phyloP scores from a whole-genome alignment of 2,329 filamentous ascomycete genomes.

The Paraphoma chrysanthemicola region DNA sequence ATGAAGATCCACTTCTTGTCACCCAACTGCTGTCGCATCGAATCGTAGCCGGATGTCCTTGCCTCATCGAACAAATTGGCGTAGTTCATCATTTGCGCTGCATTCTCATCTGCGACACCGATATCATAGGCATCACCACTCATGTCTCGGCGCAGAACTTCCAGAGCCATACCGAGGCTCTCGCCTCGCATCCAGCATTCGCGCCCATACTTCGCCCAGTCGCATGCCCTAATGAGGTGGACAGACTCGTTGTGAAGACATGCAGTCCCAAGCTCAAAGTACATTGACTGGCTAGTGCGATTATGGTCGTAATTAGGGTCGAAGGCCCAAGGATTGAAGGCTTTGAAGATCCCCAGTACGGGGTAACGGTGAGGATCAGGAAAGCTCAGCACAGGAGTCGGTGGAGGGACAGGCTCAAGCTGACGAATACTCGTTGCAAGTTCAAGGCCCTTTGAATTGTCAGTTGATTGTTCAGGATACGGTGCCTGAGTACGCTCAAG shows the following conservation, averaged over 20 bases:
- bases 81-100: slow-evolving; percentile 12
- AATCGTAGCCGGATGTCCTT: slow-evolving; percentile 6
- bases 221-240: too few relatives aligned
- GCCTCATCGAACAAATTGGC: slow-evolving; percentile 3
- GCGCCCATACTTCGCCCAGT: too few relatives aligned
- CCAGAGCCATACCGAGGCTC: slow-evolving; percentile 27
- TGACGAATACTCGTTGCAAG: too few relatives aligned
- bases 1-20: slow-evolving; percentile 33
- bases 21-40: slow-evolving; percentile 12
- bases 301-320: not conserved
- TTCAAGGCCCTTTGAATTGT: not conserved
- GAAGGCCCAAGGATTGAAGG: too few relatives aligned
- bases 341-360: too few relatives aligned
- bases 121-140: slow-evolving; percentile 18
- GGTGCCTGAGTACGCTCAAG: not conserved
- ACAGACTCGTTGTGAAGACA: too few relatives aligned
- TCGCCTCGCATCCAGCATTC: slow-evolving; percentile 26
- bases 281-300: too few relatives aligned
- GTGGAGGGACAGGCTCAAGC: not conserved
- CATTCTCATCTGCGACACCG: slow-evolving; percentile 21
- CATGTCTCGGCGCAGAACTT: slow-evolving; percentile 12
- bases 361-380: not conserved
- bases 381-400: not conserved
- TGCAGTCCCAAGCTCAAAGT: too few relatives aligned
- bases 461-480: not conserved